Percentiles rank a stretch among this genome's conserved stretches.
These are phyloP conservation scores for Botrytis deweyae DNA, from an alignment of 2,329 filamentous ascomycete genomes.

Conservation along the genomic window DNA sequence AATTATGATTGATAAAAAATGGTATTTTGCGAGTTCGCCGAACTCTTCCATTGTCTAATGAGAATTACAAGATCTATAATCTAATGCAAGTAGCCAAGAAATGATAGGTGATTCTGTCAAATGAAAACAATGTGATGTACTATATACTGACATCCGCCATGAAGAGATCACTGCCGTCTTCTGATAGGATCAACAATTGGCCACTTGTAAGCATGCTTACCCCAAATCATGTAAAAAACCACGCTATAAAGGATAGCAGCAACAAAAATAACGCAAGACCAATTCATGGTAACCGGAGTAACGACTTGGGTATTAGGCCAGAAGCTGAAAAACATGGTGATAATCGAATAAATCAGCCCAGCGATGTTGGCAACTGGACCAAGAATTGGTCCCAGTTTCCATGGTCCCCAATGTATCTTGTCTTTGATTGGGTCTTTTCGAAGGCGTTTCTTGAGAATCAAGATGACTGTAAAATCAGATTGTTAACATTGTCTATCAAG, in stretches of 20 bases:
- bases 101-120: not conserved
- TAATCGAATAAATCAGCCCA: constrained; percentile 15
- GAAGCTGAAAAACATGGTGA: constrained; percentile 23
- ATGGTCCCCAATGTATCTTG: constrained; percentile 25
- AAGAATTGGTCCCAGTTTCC: constrained; percentile 22
- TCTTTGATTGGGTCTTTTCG: constrained; percentile 27
- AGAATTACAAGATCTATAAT: not conserved
- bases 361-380: constrained; percentile 19
- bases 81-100: not conserved
- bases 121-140: constrained; percentile 7
- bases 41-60: not conserved
- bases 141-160: not conserved
- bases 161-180: constrained; percentile 20
- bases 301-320: constrained; percentile 15
- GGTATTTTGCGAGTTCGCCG: not conserved
- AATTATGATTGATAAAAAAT: not conserved
- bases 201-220: constrained; percentile 46
- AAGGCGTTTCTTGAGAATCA: constrained; percentile 46
- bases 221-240: constrained; percentile 21
- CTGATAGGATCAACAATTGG: constrained; percentile 40
- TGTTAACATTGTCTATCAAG: not conserved
- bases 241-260: constrained; percentile 14
- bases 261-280: constrained; percentile 20
- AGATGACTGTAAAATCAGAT: constrained; percentile 25
- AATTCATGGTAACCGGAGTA: constrained; percentile 23